Base-by-base conservation (phyloP, 352 stramenopile species). In the Phytopythium oedochilum region DNA sequence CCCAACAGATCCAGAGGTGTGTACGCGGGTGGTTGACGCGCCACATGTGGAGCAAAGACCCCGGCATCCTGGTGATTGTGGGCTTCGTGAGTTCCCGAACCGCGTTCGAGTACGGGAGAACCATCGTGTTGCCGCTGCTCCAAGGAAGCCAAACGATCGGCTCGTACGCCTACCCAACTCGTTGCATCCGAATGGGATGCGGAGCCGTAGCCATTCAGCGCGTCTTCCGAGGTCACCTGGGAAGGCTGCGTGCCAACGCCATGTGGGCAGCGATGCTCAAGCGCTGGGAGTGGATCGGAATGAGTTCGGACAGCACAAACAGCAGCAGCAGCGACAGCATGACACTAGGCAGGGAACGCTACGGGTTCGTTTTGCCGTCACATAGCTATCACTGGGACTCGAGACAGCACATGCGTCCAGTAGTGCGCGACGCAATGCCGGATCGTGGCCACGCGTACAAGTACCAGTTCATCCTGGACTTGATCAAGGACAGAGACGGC, bases 211-310 rank as follows among this genome's bases (percentile, higher is more conserved):
- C 58, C 2, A 72, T 92, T 17, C 82, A 92, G 47, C 75, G 75
- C 3, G 45, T 76, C 12, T 86, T 75, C 28, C 67, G 79, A 38
- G 79, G 78, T 5, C 66, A 75, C 44, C 23, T 72, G 5, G 77
- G 73, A n/a, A 76, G 79, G n/a, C 40, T 92, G 8, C 23, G 39
- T 1, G 78, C 77, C 9, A 92, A 88, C 60, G 61, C 73, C n/a
- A 51, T 53, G n/a, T 89, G 82, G 82, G 63, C 68, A n/a, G 63
- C 42, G 6, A 92, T 89, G 75, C 50, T 89, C n/a, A 75, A 66
- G 47, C 67, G 77, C 20, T 92, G 82, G 82, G 68, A 89, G 55
- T 92, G 82, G 82, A 67, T 92, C 43, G 67, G 71, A 9, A 71
- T 89, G 17, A 66, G 57, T 10, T 42, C 61, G 8, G 70, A 43